Conservation (phyloP, 1,139 yeast species). For the Suhomyces kunorum region DNA sequence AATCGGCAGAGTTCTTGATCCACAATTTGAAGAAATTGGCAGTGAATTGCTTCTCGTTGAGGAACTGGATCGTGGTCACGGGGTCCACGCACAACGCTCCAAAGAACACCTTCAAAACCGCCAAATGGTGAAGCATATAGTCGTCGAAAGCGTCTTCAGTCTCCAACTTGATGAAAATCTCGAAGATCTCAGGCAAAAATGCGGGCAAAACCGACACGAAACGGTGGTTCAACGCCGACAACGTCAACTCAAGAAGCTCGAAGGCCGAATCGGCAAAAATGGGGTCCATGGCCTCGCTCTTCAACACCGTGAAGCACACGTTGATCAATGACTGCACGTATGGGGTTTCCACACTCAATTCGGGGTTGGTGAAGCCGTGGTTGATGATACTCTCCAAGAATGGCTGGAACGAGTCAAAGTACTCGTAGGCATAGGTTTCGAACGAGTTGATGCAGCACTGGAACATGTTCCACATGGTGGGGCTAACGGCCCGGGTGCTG, state of each 20-base stretch:
- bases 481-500: constrained; percentile 43
- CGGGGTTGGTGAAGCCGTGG: constrained; percentile 44
- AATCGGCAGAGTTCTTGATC: constrained; percentile 49
- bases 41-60: constrained; percentile 40
- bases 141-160: constrained; percentile 48
- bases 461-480: constrained; percentile 51
- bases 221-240: constrained; percentile 39
- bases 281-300: constrained; percentile 41
- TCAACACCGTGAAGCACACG: constrained; percentile 40
- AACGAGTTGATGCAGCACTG: constrained; percentile 46
- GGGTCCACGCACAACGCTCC: constrained; percentile 46
- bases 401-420: constrained; percentile 50
- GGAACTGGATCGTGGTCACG: constrained; percentile 35
- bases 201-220: constrained; percentile 36
- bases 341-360: constrained; percentile 38
- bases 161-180: constrained; percentile 38
- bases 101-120: constrained; percentile 47
- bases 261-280: constrained; percentile 45
- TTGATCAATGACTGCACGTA: constrained; percentile 42
- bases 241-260: constrained; percentile 43
- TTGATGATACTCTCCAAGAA: constrained; percentile 52
- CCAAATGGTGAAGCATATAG: constrained; percentile 48
- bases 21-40: constrained; percentile 47
- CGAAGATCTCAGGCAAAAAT: constrained; percentile 41
- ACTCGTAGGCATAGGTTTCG: constrained; percentile 56